Evolutionary conservation across 345 rosid species (phyloP), one percentile per base, ranked within the genome.

Genomic region (Eucalyptus albens): DNA sequence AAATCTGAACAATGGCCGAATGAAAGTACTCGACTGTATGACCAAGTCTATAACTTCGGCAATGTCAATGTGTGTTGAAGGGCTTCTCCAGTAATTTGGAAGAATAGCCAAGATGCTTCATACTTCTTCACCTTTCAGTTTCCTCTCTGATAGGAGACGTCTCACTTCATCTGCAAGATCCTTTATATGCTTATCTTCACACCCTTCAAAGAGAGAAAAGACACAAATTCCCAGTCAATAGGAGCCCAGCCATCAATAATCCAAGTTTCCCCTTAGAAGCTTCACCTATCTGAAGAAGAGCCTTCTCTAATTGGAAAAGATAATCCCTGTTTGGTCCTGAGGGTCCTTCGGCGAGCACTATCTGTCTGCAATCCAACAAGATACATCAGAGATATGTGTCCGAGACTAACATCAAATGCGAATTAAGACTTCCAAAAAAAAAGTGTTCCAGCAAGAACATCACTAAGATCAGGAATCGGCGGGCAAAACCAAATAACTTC

Each of bases 241-340:
- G 4, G 9, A 14, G 87, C 7, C 13, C n/a, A 27, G 26, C 2
- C 87, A 45, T 45, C 37, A 49, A 50, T 15, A 29, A 55, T 11
- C 83, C 29, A 40, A 77, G 29, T 11, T 37, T 40, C 24, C 83
- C 27, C 83, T 40, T 42, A 77, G 83, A 87, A 87, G 67, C 22
- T 87, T 93, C 89, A 95, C 98, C 98, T 31, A 94, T 89, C 91
- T 95, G 90, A 86, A 90, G 90, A 45, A 97, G 97, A 89, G 98
- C 97, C 51, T 86, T 89, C 92, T 96, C 99, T 45, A 97, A 96
- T 37, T 95, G 94, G 92, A 97, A 95, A 86, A 97, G 95, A 89
- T 95, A 96, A 88, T 96, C 98, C 94, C 97, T 95, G 94, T 96
- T 96, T 67, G 99, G 98, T 88, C 99, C 99, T 27, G 99, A 97